Evolutionary conservation across 2,329 filamentous ascomycete species (phyloP).

Genomic region (Neonectria magnoliae): DNA sequence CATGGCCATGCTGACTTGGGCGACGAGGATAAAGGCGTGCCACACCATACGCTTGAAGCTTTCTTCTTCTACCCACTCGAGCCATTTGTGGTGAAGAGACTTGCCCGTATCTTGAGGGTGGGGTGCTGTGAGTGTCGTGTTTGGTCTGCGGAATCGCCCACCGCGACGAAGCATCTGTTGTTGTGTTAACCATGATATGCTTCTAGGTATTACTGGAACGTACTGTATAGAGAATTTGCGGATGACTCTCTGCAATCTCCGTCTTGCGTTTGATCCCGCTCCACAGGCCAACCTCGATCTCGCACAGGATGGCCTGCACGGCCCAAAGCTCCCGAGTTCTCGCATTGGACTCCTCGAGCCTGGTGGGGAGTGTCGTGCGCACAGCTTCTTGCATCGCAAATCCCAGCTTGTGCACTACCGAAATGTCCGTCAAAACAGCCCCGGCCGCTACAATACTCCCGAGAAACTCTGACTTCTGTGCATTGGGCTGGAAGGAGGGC

Average conservation of each 20-base stretch:
- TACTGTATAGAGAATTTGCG: conserved; percentile 27
- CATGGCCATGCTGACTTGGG: conserved; percentile 25
- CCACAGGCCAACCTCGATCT: conserved; percentile 27
- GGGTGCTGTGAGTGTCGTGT: background rate
- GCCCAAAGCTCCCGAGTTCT: conserved; percentile 20
- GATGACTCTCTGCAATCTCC: conserved; percentile 29
- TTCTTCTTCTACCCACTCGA: conserved; percentile 26
- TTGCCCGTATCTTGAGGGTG: conserved; percentile 18
- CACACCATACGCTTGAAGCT: conserved; percentile 23
- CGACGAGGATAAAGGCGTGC: conserved; percentile 24
- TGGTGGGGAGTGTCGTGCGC: conserved; percentile 10
- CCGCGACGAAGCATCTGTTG: conserved; percentile 21
- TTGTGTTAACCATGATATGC: background rate
- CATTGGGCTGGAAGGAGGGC: conserved; percentile 22
- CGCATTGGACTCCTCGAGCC: conserved; percentile 23
- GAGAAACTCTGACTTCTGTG: conserved; percentile 16
- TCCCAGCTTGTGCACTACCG: conserved; percentile 21
- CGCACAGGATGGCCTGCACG: conserved; percentile 24
- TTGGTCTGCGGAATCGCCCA: conserved; percentile 17
- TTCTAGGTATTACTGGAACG: background rate
- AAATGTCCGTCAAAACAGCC: conserved; percentile 16
- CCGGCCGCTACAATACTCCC: conserved; percentile 9
- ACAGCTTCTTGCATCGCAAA: conserved; percentile 27
- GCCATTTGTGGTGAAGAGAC: conserved; percentile 24
- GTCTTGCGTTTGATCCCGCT: conserved; percentile 30